phyloP scores from a whole-genome alignment of 352 stramenopile genomes.

The Phytophthora fragariaefolia region DNA sequence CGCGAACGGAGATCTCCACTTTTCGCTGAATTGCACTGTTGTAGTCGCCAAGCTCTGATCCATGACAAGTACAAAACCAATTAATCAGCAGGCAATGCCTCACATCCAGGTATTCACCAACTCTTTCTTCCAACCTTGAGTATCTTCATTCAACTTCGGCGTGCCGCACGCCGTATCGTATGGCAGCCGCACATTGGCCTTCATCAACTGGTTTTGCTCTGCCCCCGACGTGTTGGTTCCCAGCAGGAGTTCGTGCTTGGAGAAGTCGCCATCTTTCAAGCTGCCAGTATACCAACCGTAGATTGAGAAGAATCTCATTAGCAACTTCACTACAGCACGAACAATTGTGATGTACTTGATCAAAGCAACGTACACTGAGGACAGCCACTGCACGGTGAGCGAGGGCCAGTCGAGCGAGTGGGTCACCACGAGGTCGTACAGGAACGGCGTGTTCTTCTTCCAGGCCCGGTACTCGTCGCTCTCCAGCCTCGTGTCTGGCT shows the following conservation, averaged over 20 bases:
- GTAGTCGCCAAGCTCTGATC: constrained; percentile 78
- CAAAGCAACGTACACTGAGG: constrained; percentile 35
- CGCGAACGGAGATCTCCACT: constrained; percentile 95
- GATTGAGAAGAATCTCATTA: not conserved
- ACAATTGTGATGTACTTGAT: not conserved
- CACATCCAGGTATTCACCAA: too few species aligned
- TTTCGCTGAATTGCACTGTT: constrained; percentile 84
- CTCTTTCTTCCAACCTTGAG: too few species aligned
- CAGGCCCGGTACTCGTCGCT: constrained; percentile 99
- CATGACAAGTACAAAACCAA: not conserved
- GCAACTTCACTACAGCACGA: not conserved
- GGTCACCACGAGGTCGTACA: constrained; percentile 99
- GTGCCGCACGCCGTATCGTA: constrained; percentile 93
- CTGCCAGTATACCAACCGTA: constrained; percentile 9
- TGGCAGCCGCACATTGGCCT: constrained; percentile 94
- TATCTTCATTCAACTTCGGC: constrained; percentile 96
- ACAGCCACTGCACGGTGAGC: constrained; percentile 98
- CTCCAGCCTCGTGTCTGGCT: constrained; percentile 91
- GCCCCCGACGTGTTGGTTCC: constrained; percentile 97
- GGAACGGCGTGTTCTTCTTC: constrained; percentile 99
- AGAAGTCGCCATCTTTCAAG: constrained; percentile 86
- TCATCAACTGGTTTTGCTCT: constrained; percentile 88
- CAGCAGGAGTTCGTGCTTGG: constrained; percentile 96
- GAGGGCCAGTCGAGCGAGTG: constrained; percentile 99
- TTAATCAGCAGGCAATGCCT: too few species aligned